Evolutionary conservation across 257 asterid genomes (phyloP), one percentile per base, ranked within the genome.

Genomic region (Solanum tarapatanum): DNA sequence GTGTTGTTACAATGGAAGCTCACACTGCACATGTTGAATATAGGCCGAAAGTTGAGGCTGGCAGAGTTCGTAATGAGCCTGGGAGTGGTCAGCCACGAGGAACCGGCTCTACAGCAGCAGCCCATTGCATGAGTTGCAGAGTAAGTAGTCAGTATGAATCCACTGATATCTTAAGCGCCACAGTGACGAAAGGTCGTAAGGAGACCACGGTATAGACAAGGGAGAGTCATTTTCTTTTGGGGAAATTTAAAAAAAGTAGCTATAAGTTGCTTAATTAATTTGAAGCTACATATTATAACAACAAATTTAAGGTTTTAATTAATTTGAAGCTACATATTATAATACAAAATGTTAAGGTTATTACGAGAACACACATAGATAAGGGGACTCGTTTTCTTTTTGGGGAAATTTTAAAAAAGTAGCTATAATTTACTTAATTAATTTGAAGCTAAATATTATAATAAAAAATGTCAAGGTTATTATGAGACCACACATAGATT

Each of bases 101-200:
- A 69, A 43, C 74, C 89, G 43, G 90, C 84, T 48, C 89, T 83
- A 32, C 89, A 87, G 90, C 84, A 88, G 90, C 88, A 82, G 86
- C 90, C 86, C 91, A 88, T 90, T 23, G 88, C 30, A 8, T 35
- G 77, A 83, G 39, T 7, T 17, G n/a, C 33, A 51, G 72, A 58
- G 72, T 3, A 30, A 84, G 24, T n/a, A 33, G 48, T 9, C 70
- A 19, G 36, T 36, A 1, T 43, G 37, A 84, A 2, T 24, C 58
- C 32, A 36, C 79, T 6, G 79, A 39, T 62, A 64, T 17, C n/a
- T 79, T 43, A 43, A 79, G 85, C 85, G 84, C 79, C 77, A 41
- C 10, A 33, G 87, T 28, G 37, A 84, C 26, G 24, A 84, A 84
- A 66, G 87, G 76, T 84, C 74, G 35, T 10, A 35, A 84, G 28